phyloP scores from a whole-genome alignment of 495 filamentous ascomycete genomes.

The Staphylotrichum longicolle region DNA sequence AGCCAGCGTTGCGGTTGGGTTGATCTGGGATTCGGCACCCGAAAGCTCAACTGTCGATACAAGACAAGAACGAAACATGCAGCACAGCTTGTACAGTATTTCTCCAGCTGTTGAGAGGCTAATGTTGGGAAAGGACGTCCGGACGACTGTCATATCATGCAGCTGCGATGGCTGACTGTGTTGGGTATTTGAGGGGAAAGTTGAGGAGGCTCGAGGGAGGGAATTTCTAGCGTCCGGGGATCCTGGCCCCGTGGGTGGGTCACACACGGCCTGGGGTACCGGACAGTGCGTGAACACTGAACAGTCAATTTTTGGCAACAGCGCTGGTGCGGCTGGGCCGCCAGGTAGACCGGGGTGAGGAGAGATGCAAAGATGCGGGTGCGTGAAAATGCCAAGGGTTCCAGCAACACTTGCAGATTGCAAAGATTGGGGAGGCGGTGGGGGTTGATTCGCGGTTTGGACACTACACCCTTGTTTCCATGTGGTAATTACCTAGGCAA shows the following conservation, averaged over 20 bases:
- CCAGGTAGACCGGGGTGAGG: background rate
- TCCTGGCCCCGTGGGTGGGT: background rate
- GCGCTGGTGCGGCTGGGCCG: background rate
- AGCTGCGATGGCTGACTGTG: too few species aligned
- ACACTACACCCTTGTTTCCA: conserved; percentile 13
- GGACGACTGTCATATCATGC: too few species aligned
- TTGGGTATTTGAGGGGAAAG: too few species aligned
- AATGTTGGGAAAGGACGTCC: too few species aligned
- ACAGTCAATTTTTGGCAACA: background rate
- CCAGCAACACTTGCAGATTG: background rate
- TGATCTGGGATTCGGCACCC: too few species aligned
- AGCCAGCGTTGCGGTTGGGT: too few species aligned
- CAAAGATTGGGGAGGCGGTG: background rate
- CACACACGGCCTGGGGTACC: background rate
- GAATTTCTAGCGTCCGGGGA: background rate
- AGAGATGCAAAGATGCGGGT: conserved; percentile 13
- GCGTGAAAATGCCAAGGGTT: background rate
- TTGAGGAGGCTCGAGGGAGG: background rate
- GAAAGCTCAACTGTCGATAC: too few species aligned
- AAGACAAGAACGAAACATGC: too few species aligned
- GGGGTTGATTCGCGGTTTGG: background rate
- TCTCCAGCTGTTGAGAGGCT: too few species aligned
- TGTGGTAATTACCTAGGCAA: conserved; percentile 13
- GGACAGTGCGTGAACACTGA: background rate
- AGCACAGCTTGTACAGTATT: too few species aligned